Evolutionary conservation across 495 filamentous ascomycete species (phyloP).

Genomic region (Hypoxylon fragiforme): DNA sequence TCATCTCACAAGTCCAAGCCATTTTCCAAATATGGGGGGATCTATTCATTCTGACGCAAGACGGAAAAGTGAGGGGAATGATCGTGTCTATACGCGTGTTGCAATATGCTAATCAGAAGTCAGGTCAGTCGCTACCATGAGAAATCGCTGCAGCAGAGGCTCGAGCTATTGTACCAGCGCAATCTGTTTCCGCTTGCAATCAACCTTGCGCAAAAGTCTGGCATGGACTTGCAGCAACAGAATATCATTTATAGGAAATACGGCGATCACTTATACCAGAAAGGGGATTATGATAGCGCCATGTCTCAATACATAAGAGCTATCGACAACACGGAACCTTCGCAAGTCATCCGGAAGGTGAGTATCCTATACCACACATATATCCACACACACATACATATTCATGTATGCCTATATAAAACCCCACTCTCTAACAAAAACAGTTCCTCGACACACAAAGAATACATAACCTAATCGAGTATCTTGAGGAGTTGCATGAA

Average conservation of each 20-base stretch:
- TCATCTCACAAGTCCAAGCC: slow-evolving; percentile 75
- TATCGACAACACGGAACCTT: slow-evolving; percentile 92
- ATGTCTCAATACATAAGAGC: slow-evolving; percentile 98
- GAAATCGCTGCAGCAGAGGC: slow-evolving; percentile 83
- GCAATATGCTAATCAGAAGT: slow-evolving; percentile 11
- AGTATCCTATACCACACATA: too few relatives aligned
- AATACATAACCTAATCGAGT: slow-evolving; percentile 97
- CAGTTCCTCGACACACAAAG: slow-evolving; percentile 92
- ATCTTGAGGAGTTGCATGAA: slow-evolving; percentile 94
- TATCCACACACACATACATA: too few relatives aligned
- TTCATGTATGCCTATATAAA: too few relatives aligned
- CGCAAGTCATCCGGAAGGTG: slow-evolving; percentile 90
- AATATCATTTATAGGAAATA: slow-evolving; percentile 92
- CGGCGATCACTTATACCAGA: slow-evolving; percentile 94
- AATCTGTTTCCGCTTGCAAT: slow-evolving; percentile 92
- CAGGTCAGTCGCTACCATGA: slow-evolving; percentile 90
- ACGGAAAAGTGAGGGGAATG: slow-evolving; percentile 72
- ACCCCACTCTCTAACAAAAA: slow-evolving; percentile 38
- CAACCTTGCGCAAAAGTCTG: slow-evolving; percentile 87
- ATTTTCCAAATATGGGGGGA: slow-evolving; percentile 91
- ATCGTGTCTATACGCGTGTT: slow-evolving; percentile 10
- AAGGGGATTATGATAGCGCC: slow-evolving; percentile 90
- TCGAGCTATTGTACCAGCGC: slow-evolving; percentile 91
- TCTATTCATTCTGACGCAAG: slow-evolving; percentile 80
- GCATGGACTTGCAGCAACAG: slow-evolving; percentile 74